Evolutionary conservation across 2,329 filamentous ascomycete species (phyloP), one percentile per base, ranked within the genome.

Genomic region (Diplodia seriata): DNA sequence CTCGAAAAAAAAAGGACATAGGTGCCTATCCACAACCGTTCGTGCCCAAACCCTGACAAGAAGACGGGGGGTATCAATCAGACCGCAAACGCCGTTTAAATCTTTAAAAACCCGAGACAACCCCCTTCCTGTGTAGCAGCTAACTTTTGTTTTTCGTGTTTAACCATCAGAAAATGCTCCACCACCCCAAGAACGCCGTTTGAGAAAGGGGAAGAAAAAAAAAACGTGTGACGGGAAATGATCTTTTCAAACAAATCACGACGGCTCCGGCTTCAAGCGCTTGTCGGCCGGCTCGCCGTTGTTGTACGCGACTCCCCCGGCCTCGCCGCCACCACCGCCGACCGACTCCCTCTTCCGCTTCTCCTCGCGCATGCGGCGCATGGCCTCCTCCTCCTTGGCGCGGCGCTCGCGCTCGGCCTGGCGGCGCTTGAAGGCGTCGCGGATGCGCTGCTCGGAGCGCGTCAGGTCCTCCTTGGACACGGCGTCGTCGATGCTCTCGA

Each of bases 401-500:
- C 68, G 70, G 64, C 70, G 71, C 14, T 63, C 59, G 23, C 57
- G 66, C 18, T 88, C 79, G 69, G 75, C 75, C 26, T 74, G 75
- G 4, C 87, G 84, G 71, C 86, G 83, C 80, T 97, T 97, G 90
- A 93, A 97, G 15, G 88, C 89, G 36, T 90, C 86, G 72, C 91
- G 89, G 72, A 98, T 94, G n/a, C 80, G 83, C 47, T 85, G 86
- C 33, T 91, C 91, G 0, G 87, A 85, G 1, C 81, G 85, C 55
- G 94, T 85, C 40, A 99, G 84, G 75, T 99, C 93, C 68, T 91
- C 85, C 79, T 97, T 89, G 0, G 88, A 91, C 12, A 99, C 93
- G 1, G 89, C 89, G 74, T 97, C 93, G 69, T 89, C 86, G 73
- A 99, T 98, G 78, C 92, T 97, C 71, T 94, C 90, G 69, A 97